Percentiles rank a stretch among this genome's conserved stretches.
phyloP scores from a whole-genome alignment of 257 asterid genomes.

The Voacanga thouarsii region DNA sequence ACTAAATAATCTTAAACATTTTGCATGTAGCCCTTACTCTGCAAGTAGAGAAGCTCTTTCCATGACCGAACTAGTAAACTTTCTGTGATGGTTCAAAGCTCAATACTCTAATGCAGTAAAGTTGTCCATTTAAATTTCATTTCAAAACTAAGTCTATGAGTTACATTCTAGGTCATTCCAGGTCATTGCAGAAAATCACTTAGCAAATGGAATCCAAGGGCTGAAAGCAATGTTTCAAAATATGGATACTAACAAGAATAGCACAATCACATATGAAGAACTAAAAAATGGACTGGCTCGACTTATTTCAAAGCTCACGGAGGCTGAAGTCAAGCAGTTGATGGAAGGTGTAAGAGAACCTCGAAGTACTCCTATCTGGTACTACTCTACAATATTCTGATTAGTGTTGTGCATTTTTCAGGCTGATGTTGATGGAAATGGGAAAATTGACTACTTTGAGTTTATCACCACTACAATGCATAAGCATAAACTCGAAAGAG shows the following conservation, averaged over 20 bases:
- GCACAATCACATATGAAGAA: conserved; percentile 82
- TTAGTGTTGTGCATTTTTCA: conserved; percentile 14
- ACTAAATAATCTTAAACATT: background rate
- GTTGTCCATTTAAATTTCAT: background rate
- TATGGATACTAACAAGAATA: conserved; percentile 80
- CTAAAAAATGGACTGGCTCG: conserved; percentile 72
- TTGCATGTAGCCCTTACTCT: background rate
- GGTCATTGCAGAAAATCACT: conserved; percentile 87
- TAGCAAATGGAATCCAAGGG: conserved; percentile 80
- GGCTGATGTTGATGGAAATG: conserved; percentile 97
- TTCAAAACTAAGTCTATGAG: background rate
- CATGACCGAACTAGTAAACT: conserved; percentile 1
- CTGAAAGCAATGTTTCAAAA: conserved; percentile 78
- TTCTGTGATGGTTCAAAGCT: background rate
- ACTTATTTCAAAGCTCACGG: conserved; percentile 84
- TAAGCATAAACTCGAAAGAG: conserved; percentile 79
- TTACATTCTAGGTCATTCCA: conserved; percentile 46
- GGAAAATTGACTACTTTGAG: conserved; percentile 79
- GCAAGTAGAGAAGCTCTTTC: background rate
- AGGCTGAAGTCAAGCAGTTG: conserved; percentile 79
- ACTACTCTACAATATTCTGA: background rate
- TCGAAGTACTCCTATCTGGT: background rate
- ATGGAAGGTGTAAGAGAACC: conserved; percentile 77
- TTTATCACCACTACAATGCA: conserved; percentile 93
- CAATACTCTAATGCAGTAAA: background rate